These are phyloP conservation scores for Trypanosoma boissoni DNA, from an alignment of 208 protist species.

Conservation along the genomic window DNA sequence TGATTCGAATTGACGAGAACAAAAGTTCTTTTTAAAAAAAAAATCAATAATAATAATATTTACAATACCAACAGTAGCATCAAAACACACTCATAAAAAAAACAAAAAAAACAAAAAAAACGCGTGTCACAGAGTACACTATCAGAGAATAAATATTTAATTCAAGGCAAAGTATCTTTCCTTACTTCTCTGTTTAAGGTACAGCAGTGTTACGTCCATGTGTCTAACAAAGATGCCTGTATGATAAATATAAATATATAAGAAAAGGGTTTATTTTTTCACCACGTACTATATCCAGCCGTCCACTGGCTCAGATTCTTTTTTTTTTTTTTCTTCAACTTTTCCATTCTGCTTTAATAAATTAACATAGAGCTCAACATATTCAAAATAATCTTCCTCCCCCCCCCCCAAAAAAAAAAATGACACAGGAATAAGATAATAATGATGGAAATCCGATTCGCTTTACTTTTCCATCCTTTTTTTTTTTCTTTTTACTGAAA, in stretches of 20 bases:
- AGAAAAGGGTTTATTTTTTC: no score
- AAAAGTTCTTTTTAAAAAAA: conserved; percentile 10
- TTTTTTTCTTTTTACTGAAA: no score
- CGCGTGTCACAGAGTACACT: neutral
- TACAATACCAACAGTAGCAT: conserved; percentile 4
- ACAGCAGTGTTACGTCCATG: no score
- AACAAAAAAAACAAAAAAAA: neutral
- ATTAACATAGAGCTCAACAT: neutral
- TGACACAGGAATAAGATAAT: no score
- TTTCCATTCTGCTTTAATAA: neutral
- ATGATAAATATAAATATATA: no score
- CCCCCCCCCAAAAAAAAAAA: no score
- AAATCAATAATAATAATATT: conserved; percentile 18
- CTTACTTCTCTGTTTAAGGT: no score
- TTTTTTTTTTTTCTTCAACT: neutral
- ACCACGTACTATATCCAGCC: no score
- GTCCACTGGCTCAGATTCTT: neutral
- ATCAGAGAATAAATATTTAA: neutral
- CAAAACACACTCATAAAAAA: neutral
- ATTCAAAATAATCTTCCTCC: neutral
- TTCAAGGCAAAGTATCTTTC: no score
- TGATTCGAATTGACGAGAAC: conserved; percentile 9
- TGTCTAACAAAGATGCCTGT: no score
- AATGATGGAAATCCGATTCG: no score
- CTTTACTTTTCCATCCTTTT: no score